A percentile compares a stretch with the other conserved stretches of the same genome.
phyloP scores from a whole-genome alignment of 495 filamentous ascomycete species.

The Aspergillus carlsbadensis region DNA sequence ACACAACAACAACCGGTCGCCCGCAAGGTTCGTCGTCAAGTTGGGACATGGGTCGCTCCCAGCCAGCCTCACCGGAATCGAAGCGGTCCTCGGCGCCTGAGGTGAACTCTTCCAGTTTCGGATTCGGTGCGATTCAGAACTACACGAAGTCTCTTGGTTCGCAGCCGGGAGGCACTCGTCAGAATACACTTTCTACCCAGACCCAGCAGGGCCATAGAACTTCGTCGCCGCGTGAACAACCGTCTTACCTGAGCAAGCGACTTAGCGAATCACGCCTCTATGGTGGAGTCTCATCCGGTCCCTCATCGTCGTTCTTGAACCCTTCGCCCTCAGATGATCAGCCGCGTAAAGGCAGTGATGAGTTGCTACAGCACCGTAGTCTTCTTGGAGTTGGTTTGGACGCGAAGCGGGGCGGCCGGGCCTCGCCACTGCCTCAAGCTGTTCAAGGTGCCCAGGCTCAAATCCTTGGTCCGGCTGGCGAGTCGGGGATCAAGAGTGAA shows the following conservation, averaged over 20 bases:
- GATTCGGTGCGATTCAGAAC: slow-evolving; percentile 47
- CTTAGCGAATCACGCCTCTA: slow-evolving; percentile 34
- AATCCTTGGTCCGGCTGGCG: slow-evolving; percentile 68
- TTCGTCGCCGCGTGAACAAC: slow-evolving; percentile 36
- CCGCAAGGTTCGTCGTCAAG: slow-evolving; percentile 24
- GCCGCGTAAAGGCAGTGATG: slow-evolving; percentile 58
- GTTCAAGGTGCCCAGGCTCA: slow-evolving; percentile 88
- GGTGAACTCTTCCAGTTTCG: slow-evolving; percentile 30
- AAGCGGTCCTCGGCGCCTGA: slow-evolving; percentile 40
- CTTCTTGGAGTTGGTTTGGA: slow-evolving; percentile 46
- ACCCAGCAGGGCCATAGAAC: slow-evolving; percentile 36
- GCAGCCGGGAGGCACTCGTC: slow-evolving; percentile 37
- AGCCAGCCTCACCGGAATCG: slow-evolving; percentile 41
- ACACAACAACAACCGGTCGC: slow-evolving; percentile 26
- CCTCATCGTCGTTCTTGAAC: slow-evolving; percentile 25
- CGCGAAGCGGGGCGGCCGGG: slow-evolving; percentile 47
- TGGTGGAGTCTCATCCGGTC: slow-evolving; percentile 22
- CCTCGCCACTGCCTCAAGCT: slow-evolving; percentile 86
- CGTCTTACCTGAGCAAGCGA: slow-evolving; percentile 33
- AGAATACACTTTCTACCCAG: slow-evolving; percentile 32
- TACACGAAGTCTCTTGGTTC: slow-evolving; percentile 49
- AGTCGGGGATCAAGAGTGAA: slow-evolving; percentile 86
- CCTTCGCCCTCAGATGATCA: slow-evolving; percentile 34
- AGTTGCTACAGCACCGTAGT: slow-evolving; percentile 45
- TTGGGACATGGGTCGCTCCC: slow-evolving; percentile 42